Evolutionary conservation across 148 eudicot species (phyloP).

Genomic region (Silene conica): DNA sequence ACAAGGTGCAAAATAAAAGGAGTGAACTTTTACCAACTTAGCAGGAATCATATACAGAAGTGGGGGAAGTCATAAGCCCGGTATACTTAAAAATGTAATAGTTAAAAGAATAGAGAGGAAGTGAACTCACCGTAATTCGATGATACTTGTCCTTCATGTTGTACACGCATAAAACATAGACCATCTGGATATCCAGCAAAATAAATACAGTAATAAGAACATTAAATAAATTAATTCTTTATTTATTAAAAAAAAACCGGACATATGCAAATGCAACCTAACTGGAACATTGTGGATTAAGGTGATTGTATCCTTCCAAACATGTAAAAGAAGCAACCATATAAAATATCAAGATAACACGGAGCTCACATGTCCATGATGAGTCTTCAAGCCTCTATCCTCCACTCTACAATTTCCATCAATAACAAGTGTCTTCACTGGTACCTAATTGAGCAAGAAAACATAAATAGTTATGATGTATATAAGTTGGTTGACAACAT

Average conservation of each 20-base stretch:
- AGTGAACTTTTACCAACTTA: conserved; percentile 6
- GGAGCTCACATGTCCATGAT: conserved; percentile 94
- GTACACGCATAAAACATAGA: conserved; percentile 91
- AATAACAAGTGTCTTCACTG: conserved; percentile 82
- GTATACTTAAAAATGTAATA: not conserved
- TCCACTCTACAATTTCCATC: conserved; percentile 99
- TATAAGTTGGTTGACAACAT: not conserved
- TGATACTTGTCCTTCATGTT: conserved; percentile 94
- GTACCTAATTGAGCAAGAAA: conserved; percentile 40
- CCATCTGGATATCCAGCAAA: conserved; percentile 63
- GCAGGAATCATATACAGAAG: not conserved
- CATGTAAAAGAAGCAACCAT: not conserved
- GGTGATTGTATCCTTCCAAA: not conserved
- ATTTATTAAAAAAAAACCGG: not conserved
- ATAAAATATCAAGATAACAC: conserved; percentile 12
- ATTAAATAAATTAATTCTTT: not conserved
- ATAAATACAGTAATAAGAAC: conserved; percentile 1
- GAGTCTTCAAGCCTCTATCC: conserved; percentile 97
- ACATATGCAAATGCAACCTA: not conserved
- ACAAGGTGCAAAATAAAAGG: not conserved
- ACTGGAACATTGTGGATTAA: not conserved
- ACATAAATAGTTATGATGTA: not conserved
- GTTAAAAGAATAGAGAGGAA: conserved; percentile 9
- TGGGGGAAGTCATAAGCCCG: not conserved
- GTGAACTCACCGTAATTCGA: conserved; percentile 66